Evolutionary conservation across 805 yeast species (phyloP), one percentile per base, ranked within the genome.

Genomic region (Lipomyces sp.): DNA sequence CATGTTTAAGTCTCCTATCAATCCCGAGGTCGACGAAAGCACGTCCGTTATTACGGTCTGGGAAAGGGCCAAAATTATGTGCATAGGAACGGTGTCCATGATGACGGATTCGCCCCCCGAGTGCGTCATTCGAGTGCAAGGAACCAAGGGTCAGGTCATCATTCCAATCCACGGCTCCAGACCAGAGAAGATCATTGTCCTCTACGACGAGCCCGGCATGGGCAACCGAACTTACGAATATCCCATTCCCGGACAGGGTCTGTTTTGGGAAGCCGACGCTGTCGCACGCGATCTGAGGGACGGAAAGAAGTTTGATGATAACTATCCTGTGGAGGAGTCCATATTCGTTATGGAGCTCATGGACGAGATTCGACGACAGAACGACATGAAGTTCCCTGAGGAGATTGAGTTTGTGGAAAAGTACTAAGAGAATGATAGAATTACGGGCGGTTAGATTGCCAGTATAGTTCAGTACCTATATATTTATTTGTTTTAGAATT

Each of bases 261-360:
- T 85, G 73, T 83, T 82, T 70, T 82, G 81, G 73, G 88, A 86
- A 75, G 87, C 88, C 0, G 82, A 84, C 70, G 86, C 84, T 4
- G 81, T 81, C 37, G 87, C 85, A 3, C 75, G 78, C 55, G 84
- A 81, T 63, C 76, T 86, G 53, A 62, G 72, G 5, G 76, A 74
- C 15, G 85, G 85, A 7, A 77, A 75, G 62, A 71, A 73, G 11
- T 78, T 80, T 66, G 79, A 80, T 66, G 74, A 71, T 24, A 56
- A 73, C 2, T 75, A 80, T 72, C 82, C 87, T 1, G 79, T 78
- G 73, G 79, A 73, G 5, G 88, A 86, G 75, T 79, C 84, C 42
- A 69, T 82, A 51, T 72, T 80, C 57, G 81, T 85, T 53, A 81
- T 84, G 83, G 77, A 74, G 30, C 73, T 80, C 18, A 77, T 85